Evolutionary conservation across 2,329 filamentous ascomycete genomes (phyloP), one percentile per base, ranked within the genome.

Genomic region (Whalleya microplaca): DNA sequence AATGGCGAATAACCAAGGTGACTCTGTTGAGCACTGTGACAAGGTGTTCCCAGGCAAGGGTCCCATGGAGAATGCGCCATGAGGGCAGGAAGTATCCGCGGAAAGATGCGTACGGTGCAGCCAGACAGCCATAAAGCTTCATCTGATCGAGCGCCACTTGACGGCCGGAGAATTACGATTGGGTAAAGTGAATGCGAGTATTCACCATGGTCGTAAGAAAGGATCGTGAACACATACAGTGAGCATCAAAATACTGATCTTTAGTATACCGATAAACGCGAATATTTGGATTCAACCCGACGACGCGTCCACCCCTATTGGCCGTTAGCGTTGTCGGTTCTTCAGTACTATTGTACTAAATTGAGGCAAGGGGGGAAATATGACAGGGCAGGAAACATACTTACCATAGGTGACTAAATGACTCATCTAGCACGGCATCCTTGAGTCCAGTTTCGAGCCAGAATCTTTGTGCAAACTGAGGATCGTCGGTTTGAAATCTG

Each of bases 211-310:
- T 37, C 32, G 32, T 12, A 12, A 16, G 23, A 27, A 44, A 54
- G 41, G 56, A 14, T 20, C 18, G 18, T 47, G n/a, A 40, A 47
- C 16, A 83, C 88, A 67, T 83, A 94, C 91, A 97, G 72, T 97
- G 94, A 66, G 91, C 88, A 69, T 92, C 92, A 71, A 97, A 97
- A 72, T 93, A 96, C 71, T 97, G 92, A 0, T 91, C 91, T 63
- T 88, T 84, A 1, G 82, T 84, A 73, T 97, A 97, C 20, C 93
- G 84, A 75, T 97, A 97, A 27, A 97, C 85, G 32, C 94, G 83
- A 53, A 97, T 96, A 64, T 96, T 96, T 8, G 91, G 86, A 72
- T 92, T 96, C 57, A 97, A 75, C 0, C 92, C 92, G n/a, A 96
- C 76, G 0, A 91, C 85, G 48, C 92, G 83, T 23, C 92, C 92